phyloP scores from a whole-genome alignment of 1,284 basidiomycete genomes.

The Pulveroboletus sp. region DNA sequence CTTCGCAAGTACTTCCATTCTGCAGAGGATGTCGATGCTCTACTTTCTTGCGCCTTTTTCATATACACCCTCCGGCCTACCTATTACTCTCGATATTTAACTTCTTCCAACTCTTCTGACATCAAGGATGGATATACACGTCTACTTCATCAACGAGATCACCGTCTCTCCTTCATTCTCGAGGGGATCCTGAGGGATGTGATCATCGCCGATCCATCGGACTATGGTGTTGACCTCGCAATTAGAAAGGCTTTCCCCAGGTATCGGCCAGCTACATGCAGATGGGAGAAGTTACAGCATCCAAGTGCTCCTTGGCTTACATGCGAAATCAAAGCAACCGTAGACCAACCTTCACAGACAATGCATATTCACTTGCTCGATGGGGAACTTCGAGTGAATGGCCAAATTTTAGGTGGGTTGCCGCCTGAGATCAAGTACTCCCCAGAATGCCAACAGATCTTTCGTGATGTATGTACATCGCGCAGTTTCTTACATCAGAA shows the following conservation, averaged over 20 bases:
- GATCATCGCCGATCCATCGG: background rate
- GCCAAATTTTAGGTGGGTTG: conserved; percentile 41
- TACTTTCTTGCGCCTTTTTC: background rate
- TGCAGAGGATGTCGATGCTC: background rate
- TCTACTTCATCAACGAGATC: background rate
- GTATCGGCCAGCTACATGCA: background rate
- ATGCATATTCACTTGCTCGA: background rate
- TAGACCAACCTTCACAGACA: background rate
- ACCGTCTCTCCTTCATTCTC: background rate
- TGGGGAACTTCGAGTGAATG: background rate
- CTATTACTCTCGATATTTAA: too few species aligned
- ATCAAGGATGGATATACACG: too few species aligned
- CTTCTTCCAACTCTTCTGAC: too few species aligned
- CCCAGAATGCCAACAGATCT: conserved; percentile 35
- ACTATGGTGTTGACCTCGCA: background rate
- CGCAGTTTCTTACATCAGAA: background rate
- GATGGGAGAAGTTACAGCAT: background rate
- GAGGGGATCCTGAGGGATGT: background rate
- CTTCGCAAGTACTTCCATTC: background rate
- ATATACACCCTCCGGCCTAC: background rate
- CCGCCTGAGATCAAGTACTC: conserved; percentile 34
- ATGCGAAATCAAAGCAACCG: background rate
- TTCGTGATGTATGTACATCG: conserved; percentile 25
- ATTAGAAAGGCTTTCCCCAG: background rate
- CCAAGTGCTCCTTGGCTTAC: background rate